Base-by-base conservation (phyloP, 2,329 filamentous ascomycete genomes). In the Penicillium sp. region DNA sequence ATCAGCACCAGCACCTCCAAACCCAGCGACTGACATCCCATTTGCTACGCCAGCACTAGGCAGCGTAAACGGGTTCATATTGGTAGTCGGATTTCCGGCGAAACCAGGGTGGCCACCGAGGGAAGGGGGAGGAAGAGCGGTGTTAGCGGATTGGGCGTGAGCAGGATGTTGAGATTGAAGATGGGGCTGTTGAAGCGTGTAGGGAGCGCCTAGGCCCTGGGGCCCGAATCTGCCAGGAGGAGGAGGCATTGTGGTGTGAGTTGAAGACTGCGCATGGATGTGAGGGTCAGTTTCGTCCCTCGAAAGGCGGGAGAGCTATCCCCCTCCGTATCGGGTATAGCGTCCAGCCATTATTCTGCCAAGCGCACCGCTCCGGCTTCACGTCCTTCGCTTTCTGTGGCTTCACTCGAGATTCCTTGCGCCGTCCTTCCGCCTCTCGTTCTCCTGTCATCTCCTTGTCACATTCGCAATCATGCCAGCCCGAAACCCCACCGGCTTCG, bases 401-500 rank as follows among this genome's bases (percentile, higher is more conserved):
- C 54, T 38, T 57, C 42, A 57, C 28, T 56, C 28, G 51, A 33
- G 56, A 50, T 38, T 45, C 15, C 35, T 50, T 59, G 53, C 51
- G 30, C 54, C 44, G 35, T 19, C 47, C 51, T 42, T 60, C 54
- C 19, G 45, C 38, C 50, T 61, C 63, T 62, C 30, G 47, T 44
- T 38, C 58, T 57, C 37, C n/a, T 59, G 19, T 60, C 15, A 8
- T 30, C 28, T 63, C 59, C 65, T 64, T 71, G 40, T 58, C 45
- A 53, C 38, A 44, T 42, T 35, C 24, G 44, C 57, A 68, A 79
- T 70, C 73, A 86, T 87, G 84, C 79, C 84, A 70, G 76, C 80
- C 63, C 73, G 75, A 82, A 84, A 92, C 85, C 87, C 96, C 80
- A 97, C 94, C 73, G 94, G 94, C 81, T 98, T 98, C 85, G 90